Base-by-base conservation (phyloP, 2,329 filamentous ascomycete genomes). In the Neurospora crassa region DNA sequence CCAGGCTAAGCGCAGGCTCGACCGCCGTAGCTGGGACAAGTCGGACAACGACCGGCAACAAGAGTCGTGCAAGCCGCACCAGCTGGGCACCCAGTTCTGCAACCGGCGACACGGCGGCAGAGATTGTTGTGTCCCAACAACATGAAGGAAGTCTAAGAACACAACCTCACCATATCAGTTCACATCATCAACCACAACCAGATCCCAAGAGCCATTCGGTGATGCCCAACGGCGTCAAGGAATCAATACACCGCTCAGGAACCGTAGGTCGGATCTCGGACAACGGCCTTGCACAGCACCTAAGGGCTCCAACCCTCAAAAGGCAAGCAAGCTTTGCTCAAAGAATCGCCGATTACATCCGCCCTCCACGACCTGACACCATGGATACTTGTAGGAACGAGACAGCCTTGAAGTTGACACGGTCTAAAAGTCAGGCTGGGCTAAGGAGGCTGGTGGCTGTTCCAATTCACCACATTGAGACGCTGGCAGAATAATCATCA, bases 281-380 rank as follows among this genome's bases (percentile, higher is more conserved):
- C 20, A 70, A 72, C 37, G 18, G 67, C 37, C 69, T 68, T 20
- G 34, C 68, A n/a, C 72, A 69, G 24, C 72, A 71, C 14, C 70
- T 69, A 40, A 70, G 69, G 40, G 53, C 7, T 63, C 29, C 16
- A 0, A 71, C 70, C 16, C 69, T 78, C 59, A 73, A 73, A 53
- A 74, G 74, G 43, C 76, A 79, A 73, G 71, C 71, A 10, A 79
- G 78, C 70, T 73, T 79, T n/a, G 84, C 81, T 71, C 84, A 87
- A 75, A 74, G 72, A 40, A 85, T 90, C 67, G 83, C 84, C 10
- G 85, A 89, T 47, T 79, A 79, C n/a, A 78, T 79, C 43, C 74
- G 75, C 37, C 78, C 78, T 63, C 67, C 75, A 40, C 70, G 74
- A 29, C 71, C 73, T 12, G 53, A 63, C 6, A 34, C 20, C 16